Evolutionary conservation across 495 filamentous ascomycete genomes (phyloP), one percentile per base, ranked within the genome.

Genomic region (Trichoderma erinaceum): DNA sequence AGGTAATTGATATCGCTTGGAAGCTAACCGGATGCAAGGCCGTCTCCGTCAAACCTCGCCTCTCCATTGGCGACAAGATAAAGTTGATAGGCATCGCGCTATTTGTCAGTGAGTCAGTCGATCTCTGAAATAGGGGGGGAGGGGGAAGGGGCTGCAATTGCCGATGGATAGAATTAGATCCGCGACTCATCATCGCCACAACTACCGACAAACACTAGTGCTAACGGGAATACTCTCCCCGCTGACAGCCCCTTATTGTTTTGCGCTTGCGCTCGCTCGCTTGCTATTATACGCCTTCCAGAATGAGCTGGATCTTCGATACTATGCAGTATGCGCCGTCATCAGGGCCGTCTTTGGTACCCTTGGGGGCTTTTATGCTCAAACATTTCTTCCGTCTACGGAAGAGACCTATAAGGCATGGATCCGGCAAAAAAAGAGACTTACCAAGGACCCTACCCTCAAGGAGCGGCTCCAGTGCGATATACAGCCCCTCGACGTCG

Each of bases 401-500:
- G 56, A 61, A 13, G 10, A 61, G 56, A 13, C n/a, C 10, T 61
- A 61, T 25, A 27, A 25, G n/a, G 56, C 23, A 29, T 61, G 56
- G 56, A 27, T 61, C 16, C 56, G 23, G 25, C 23, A n/a, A 27
- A 61, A 61, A 18, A 25, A 11, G 56, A 16, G 56, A 1, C 23
- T 27, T 13, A 16, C 11, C 56, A 61, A 61, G 56, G 56, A 61
- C 27, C 56, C 23, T 3, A 12, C 8, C 8, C 56, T 61, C 10
- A 61, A 32, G 27, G 56, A 61, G 56, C 56, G 56, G n/a, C 56
- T 61, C 23, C 23, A 15, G n/a, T 61, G 56, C 16, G 56, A 61
- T 29, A 32, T 61, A 27, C 56, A 61, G 16, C 56, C 56, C 32
- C 56, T 61, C 11, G 23, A 23, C 56, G 56, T 35, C 3, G 56